Evolutionary conservation across 441 rosid species (phyloP).

Genomic region (Erodium moschatum): DNA sequence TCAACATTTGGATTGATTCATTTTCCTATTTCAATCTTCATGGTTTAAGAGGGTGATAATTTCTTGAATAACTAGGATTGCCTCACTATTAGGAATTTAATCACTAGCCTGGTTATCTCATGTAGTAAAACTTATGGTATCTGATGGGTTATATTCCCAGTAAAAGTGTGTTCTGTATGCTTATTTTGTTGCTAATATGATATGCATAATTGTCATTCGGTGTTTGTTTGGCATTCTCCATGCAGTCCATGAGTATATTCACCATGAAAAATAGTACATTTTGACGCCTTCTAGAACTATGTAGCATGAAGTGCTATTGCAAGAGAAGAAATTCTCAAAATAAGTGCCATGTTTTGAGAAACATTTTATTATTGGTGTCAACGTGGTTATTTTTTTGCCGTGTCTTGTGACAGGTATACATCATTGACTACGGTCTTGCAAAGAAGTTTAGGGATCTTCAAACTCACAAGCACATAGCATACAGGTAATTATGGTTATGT

Average conservation of each 20-base stretch:
- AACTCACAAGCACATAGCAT: slow-evolving; percentile 94
- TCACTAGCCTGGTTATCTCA: neutral
- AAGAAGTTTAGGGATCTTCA: slow-evolving; percentile 97
- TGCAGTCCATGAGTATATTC: neutral
- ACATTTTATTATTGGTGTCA: neutral
- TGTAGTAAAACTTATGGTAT: neutral
- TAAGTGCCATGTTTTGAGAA: neutral
- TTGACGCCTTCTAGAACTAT: slow-evolving; percentile 3
- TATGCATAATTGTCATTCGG: neutral
- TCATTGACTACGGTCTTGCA: slow-evolving; percentile 92
- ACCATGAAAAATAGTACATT: neutral
- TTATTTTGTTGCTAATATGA: neutral
- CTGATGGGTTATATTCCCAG: neutral
- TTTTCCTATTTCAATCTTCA: neutral
- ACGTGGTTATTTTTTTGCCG: neutral
- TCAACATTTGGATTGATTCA: neutral
- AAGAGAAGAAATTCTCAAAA: neutral
- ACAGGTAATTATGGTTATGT: slow-evolving; percentile 39
- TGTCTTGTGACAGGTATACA: slow-evolving; percentile 52
- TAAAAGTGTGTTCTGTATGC: neutral
- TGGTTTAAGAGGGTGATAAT: neutral
- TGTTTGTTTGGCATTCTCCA: neutral
- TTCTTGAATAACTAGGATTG: neutral
- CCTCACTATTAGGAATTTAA: no score
- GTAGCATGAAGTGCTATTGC: neutral